Conservation (phyloP, 148 eudicot genomes). For the Mesembryanthemum crystallinum region DNA sequence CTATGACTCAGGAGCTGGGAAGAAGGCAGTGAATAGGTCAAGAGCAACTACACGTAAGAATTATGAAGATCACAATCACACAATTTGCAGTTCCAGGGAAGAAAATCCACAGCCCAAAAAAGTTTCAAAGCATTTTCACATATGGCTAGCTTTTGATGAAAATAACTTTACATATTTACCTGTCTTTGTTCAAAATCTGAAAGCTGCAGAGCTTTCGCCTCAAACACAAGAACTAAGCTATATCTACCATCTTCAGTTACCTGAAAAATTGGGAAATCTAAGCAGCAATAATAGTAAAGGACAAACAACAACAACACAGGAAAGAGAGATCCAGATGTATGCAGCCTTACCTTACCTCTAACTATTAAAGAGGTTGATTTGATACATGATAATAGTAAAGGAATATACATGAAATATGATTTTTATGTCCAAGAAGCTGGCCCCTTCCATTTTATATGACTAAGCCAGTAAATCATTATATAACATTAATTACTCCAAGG, state of each 20-base stretch:
- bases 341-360: too few species aligned
- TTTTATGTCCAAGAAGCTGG: neutral
- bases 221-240: slow-evolving; percentile 67
- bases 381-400: neutral
- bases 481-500: neutral
- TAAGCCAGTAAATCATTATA: neutral
- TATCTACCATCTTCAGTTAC: slow-evolving; percentile 91
- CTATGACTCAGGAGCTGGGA: neutral
- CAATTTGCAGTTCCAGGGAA: neutral
- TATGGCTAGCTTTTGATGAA: neutral
- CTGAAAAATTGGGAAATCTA: slow-evolving; percentile 32
- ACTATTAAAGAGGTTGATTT: too few species aligned
- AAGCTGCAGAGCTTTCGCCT: slow-evolving; percentile 73
- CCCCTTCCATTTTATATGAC: neutral
- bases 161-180: slow-evolving; percentile 36
- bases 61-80: neutral
- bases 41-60: neutral
- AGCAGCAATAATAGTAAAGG: slow-evolving; percentile 10
- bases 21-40: neutral
- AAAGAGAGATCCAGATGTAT: too few species aligned
- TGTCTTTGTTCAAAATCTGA: slow-evolving; percentile 91
- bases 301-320: too few species aligned
- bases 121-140: neutral
- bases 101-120: neutral
- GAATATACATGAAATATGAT: neutral